phyloP scores from a whole-genome alignment of 2,329 filamentous ascomycete genomes.

The Chrysoporthe cubensis region DNA sequence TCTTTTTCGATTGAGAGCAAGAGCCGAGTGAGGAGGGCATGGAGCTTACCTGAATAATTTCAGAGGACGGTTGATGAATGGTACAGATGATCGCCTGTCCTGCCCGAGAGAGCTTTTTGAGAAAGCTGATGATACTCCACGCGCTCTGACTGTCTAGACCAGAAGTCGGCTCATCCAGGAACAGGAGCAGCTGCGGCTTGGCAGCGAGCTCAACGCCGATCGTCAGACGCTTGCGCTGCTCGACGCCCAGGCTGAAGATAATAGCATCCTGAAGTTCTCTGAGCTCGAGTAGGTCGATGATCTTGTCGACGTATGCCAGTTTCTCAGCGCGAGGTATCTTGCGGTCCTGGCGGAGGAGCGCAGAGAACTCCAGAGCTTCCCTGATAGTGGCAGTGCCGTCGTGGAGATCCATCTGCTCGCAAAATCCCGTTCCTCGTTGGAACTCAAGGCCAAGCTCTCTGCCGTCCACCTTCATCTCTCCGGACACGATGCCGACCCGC shows the following conservation, averaged over 20 bases:
- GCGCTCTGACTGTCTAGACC: constrained; percentile 76
- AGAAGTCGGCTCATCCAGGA: constrained; percentile 77
- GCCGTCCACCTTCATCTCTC: constrained; percentile 60
- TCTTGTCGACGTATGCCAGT: constrained; percentile 69
- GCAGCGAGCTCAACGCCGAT: constrained; percentile 77
- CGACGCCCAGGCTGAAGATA: constrained; percentile 66
- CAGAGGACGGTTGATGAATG: constrained; percentile 50
- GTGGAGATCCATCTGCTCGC: constrained; percentile 73
- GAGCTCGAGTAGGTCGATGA: constrained; percentile 72
- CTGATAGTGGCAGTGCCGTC: constrained; percentile 68
- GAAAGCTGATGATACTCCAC: constrained; percentile 71
- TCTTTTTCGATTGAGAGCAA: constrained; percentile 40
- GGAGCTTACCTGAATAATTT: constrained; percentile 40
- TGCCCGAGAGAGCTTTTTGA: constrained; percentile 62
- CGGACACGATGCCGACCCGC: constrained; percentile 63
- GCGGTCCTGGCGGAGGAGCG: constrained; percentile 66
- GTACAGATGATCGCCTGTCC: constrained; percentile 50
- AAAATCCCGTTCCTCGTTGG: constrained; percentile 72
- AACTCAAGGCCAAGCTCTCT: constrained; percentile 65
- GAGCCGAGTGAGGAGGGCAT: background rate
- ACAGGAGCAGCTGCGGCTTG: constrained; percentile 71
- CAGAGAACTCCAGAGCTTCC: constrained; percentile 70
- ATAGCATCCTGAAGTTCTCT: constrained; percentile 69
- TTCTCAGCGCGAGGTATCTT: constrained; percentile 64
- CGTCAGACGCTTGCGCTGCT: constrained; percentile 61